Base-by-base conservation (phyloP, 164 flowering plant species). In the Berberis thunbergii region DNA sequence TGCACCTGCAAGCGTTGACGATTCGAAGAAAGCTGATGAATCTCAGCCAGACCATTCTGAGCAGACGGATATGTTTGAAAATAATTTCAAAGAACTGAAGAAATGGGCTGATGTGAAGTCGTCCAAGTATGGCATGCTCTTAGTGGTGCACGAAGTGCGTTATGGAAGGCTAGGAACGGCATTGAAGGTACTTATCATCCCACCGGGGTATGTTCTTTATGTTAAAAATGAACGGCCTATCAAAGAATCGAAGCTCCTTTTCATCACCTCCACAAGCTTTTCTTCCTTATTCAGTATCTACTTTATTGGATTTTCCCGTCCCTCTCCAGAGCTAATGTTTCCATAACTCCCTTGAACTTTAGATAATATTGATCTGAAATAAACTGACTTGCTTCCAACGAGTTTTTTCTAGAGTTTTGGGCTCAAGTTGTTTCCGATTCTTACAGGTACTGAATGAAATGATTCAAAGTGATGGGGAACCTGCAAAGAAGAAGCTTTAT, bases 81-180 rank as follows among this genome's bases (percentile, higher is more conserved):
- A 87, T 71, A 90, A 84, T 72, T 94, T 81, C 54, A 86, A 84
- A 68, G 97, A 94, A 74, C 69, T 90, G 49, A 78, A 69, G 75
- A 88, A 81, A 78, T 94, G 98, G 98, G 96, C 80, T 12, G 96
- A 94, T 69, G 76, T 87, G 49, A 84, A 84, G 72, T 83, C 96
- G 52, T 72, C 88, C n/a, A 87, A 80, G 73, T 86, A 81, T 69
- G 87, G 83, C 3, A 77, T 80, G 59, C 89, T 94, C 64, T 69
- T 56, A 45, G 88, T 94, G 45, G 60, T 79, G 12, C 87, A 70
- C 39, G 98, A 94, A 74, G 83, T 76, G 66, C 86, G 91, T 42
- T 45, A 62, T 63, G 81, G 81, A 67, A 76, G 91, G 70, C 86
- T 81, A 10, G 97, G 98, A 66, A 83, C 83, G 62, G 95, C 98